A percentile compares a stretch with the other conserved stretches of the same genome.
Evolutionary conservation across 192 early-diverging fungal species (phyloP).

Genomic region (Mortierella claussenii): DNA sequence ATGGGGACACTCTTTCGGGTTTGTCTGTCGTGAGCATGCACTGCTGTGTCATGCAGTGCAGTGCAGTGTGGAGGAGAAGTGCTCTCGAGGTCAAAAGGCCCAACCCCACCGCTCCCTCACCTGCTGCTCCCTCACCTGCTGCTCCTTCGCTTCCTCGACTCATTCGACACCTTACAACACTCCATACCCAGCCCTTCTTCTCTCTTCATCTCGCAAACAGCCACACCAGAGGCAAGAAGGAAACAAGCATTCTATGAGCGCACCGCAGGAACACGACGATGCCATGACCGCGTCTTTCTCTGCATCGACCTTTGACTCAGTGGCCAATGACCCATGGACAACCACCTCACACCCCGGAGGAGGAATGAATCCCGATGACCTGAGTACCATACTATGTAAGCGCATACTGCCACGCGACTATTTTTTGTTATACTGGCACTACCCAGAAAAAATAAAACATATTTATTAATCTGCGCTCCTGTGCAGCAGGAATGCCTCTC

Average conservation of each 20-base stretch:
- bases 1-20: too few species aligned
- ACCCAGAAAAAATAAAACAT: not conserved
- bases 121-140: too few species aligned
- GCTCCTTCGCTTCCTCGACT: too few species aligned
- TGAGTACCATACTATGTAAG: conserved; percentile 38
- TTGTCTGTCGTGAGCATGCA: too few species aligned
- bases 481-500: conserved; percentile 32
- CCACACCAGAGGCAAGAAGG: not conserved
- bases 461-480: not conserved
- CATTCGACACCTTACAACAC: too few species aligned
- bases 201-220: not conserved
- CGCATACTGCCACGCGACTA: not conserved
- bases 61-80: too few species aligned
- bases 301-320: conserved; percentile 40
- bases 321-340: conserved; percentile 38
- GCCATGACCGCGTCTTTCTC: conserved; percentile 46
- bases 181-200: too few species aligned
- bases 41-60: too few species aligned
- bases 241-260: conserved; percentile 13
- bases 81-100: too few species aligned
- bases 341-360: not conserved
- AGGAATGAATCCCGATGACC: conserved; percentile 10
- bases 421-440: not conserved
- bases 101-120: too few species aligned
- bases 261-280: conserved; percentile 21